phyloP scores from a whole-genome alignment of 768 basidiomycete species.

The Rhizopogon vesiculosus region DNA sequence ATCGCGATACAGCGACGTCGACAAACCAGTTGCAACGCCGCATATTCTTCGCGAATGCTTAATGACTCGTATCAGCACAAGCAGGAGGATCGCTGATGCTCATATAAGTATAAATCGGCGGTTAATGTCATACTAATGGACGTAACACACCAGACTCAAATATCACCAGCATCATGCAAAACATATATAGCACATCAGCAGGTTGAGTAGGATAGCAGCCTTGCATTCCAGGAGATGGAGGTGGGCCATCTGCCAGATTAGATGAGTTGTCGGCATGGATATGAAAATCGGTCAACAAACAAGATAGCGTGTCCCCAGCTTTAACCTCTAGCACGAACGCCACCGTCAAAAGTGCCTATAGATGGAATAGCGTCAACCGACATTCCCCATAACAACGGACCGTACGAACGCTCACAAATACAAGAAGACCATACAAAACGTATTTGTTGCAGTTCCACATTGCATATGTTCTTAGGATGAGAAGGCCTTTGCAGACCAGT shows the following conservation, averaged over 20 bases:
- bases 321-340: constrained; percentile 1
- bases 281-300: not conserved
- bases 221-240: not conserved
- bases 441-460: constrained; percentile 3
- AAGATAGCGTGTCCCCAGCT: not conserved
- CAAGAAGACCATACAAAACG: not conserved
- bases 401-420: not conserved
- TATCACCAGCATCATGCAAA: not conserved
- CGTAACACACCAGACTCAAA: not conserved
- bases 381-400: not conserved
- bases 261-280: not conserved
- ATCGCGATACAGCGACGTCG: not conserved
- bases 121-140: not conserved
- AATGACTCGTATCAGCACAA: not conserved
- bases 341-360: not conserved
- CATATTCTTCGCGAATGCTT: not conserved
- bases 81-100: not conserved
- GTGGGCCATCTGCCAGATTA: constrained; percentile 1
- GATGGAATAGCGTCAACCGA: not conserved
- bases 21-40: not conserved
- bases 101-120: not conserved
- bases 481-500: not conserved
- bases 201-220: constrained; percentile 1
- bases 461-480: constrained; percentile 4
- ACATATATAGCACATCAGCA: not conserved